Evolutionary conservation across 2,329 filamentous ascomycete genomes (phyloP).

Genomic region (Diaporthe helianthi): DNA sequence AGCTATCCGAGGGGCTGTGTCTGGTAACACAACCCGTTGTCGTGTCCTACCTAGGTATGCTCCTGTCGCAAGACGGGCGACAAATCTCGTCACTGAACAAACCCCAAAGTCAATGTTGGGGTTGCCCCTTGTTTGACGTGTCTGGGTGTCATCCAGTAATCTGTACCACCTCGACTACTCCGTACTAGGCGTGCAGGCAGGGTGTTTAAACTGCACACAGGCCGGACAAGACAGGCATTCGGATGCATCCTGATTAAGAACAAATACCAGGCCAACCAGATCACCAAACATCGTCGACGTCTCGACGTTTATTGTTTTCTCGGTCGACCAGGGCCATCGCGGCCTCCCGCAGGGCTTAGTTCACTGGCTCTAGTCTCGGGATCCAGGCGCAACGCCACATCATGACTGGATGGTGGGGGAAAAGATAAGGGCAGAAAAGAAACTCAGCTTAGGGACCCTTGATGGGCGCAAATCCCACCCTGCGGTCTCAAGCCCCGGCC

Average conservation of each 20-base stretch:
- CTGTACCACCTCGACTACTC: constrained; percentile 1
- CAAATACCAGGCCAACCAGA: constrained; percentile 9
- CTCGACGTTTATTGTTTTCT: background rate
- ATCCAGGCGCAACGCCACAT: background rate
- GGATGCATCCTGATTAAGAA: constrained; percentile 1
- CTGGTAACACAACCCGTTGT: constrained; percentile 3
- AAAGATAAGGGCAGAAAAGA: constrained; percentile 29
- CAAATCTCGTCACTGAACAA: constrained; percentile 12
- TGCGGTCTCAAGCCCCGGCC: constrained; percentile 20
- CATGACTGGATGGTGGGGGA: constrained; percentile 28
- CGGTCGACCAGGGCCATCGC: background rate
- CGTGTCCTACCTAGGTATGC: no score
- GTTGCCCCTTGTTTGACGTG: constrained; percentile 3
- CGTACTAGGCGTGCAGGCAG: background rate
- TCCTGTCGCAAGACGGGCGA: constrained; percentile 11
- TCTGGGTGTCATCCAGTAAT: constrained; percentile 7
- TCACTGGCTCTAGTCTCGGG: background rate
- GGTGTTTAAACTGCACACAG: background rate
- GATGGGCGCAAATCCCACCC: constrained; percentile 16
- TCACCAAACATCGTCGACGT: background rate
- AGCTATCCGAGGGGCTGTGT: background rate
- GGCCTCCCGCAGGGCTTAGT: constrained; percentile 24
- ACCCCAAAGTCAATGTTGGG: constrained; percentile 6
- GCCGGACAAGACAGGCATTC: background rate
- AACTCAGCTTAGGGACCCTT: background rate